Percentiles rank a stretch among this genome's conserved stretches.
phyloP scores from a whole-genome alignment of 2,329 filamentous ascomycete genomes.

The Drechslera avenae region DNA sequence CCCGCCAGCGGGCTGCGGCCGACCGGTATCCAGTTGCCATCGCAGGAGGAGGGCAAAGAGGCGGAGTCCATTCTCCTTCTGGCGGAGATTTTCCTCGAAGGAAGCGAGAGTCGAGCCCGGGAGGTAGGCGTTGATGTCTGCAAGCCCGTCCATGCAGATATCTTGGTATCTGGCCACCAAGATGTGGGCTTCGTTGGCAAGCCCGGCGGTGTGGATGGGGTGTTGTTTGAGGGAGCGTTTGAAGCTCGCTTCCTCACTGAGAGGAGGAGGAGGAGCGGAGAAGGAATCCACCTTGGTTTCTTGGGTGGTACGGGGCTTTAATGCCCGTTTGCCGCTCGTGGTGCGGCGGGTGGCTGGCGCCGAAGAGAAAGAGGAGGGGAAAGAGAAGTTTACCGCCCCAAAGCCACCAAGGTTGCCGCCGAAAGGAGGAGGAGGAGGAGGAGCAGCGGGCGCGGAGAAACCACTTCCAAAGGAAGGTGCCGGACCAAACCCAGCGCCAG shows the following conservation, averaged over 20 bases:
- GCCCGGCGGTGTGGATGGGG: background rate
- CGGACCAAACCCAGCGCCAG: background rate
- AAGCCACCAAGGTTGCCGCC: background rate
- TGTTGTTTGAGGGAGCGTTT: background rate
- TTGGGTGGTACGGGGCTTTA: too few species aligned
- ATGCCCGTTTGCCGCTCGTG: too few species aligned
- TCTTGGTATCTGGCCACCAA: background rate
- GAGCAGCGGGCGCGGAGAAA: background rate
- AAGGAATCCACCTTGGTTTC: too few species aligned
- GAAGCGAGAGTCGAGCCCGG: constrained; percentile 3
- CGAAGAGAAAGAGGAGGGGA: too few species aligned
- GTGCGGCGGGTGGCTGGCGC: too few species aligned
- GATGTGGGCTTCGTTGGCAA: background rate
- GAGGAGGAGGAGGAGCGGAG: too few species aligned
- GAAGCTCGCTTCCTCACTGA: background rate
- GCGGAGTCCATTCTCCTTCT: background rate
- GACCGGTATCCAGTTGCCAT: constrained; percentile 3
- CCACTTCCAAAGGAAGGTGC: background rate
- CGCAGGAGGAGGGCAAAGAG: background rate
- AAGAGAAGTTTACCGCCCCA: too few species aligned
- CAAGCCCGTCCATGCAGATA: background rate
- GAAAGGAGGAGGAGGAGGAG: background rate
- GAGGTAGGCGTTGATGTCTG: background rate
- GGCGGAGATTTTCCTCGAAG: constrained; percentile 1
- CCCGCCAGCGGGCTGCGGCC: constrained; percentile 5